These are phyloP conservation scores for Calonectria pseudoturangicola DNA, from an alignment of 2,329 filamentous ascomycete genomes.

Conservation along the genomic window DNA sequence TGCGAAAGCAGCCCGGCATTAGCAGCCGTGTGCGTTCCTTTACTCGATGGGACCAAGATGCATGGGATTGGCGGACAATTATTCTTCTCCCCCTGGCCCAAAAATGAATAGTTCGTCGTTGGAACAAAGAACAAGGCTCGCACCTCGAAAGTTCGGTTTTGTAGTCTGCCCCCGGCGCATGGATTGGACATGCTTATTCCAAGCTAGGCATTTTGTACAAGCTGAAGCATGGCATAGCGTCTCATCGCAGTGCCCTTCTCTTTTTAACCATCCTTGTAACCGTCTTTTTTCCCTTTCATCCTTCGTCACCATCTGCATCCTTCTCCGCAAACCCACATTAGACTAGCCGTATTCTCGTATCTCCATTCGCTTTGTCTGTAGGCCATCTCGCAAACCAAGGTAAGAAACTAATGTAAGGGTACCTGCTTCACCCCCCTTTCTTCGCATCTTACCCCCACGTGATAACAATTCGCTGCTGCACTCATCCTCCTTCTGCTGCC, in stretches of 20 bases:
- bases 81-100: no score
- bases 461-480: conserved; percentile 5
- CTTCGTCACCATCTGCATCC: conserved; percentile 22
- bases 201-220: not conserved
- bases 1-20: no score
- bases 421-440: conserved; percentile 14
- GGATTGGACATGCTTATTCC: not conserved
- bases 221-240: conserved; percentile 23
- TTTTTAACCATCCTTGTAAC: conserved; percentile 28
- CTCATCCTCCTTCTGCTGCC: conserved; percentile 5
- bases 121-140: not conserved
- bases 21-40: no score
- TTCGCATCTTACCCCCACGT: conserved; percentile 22
- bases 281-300: conserved; percentile 17
- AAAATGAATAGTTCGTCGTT: not conserved
- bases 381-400: conserved; percentile 20
- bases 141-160: not conserved
- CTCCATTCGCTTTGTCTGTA: conserved; percentile 9
- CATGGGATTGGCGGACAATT: no score
- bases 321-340: conserved; percentile 25
- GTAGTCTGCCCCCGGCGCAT: not conserved
- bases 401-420: conserved; percentile 21
- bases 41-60: no score
- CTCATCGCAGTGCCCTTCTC: conserved; percentile 16
- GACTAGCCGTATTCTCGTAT: conserved; percentile 15